Percentiles rank a stretch among this genome's conserved stretches.
Conservation (phyloP, 176 grass and related monocot species). For the Luzula sylvatica region DNA sequence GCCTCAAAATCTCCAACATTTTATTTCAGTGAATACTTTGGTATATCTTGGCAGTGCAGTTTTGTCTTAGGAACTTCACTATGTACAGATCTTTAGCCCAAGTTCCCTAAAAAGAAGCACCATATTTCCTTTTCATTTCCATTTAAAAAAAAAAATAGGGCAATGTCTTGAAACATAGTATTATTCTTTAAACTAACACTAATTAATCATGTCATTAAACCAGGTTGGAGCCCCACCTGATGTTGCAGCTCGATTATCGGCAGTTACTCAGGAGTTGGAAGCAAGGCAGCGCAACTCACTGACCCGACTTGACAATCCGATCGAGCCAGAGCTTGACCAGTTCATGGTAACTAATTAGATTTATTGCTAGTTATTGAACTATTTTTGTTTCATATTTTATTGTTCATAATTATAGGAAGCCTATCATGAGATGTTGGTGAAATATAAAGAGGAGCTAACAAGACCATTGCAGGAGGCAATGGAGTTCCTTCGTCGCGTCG, state of each 20-base stretch:
- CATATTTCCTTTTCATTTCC: too few relatives aligned
- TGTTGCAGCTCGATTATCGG: constrained; percentile 54
- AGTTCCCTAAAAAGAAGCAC: too few relatives aligned
- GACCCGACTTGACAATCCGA: constrained; percentile 35
- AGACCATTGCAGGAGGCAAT: constrained; percentile 92
- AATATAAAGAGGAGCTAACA: constrained; percentile 87
- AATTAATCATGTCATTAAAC: background rate
- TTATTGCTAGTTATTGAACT: background rate
- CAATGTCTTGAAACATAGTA: too few relatives aligned
- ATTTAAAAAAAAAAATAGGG: too few relatives aligned
- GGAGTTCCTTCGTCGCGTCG: constrained; percentile 83
- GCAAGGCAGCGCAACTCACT: constrained; percentile 53
- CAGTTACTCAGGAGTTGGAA: constrained; percentile 65
- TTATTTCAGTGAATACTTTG: too few relatives aligned
- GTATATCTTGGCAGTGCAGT: too few relatives aligned
- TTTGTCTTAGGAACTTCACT: too few relatives aligned
- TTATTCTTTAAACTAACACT: background rate
- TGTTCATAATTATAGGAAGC: constrained; percentile 51
- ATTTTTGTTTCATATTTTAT: background rate
- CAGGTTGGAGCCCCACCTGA: constrained; percentile 99
- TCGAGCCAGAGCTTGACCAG: constrained; percentile 91
- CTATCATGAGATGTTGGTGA: constrained; percentile 96
- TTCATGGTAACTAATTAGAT: constrained; percentile 56
- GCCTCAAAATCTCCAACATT: too few relatives aligned
- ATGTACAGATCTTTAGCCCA: too few relatives aligned